Percentiles rank a stretch among this genome's conserved stretches.
phyloP scores from a whole-genome alignment of 441 rosid genomes.

The Aleurites moluccanus region DNA sequence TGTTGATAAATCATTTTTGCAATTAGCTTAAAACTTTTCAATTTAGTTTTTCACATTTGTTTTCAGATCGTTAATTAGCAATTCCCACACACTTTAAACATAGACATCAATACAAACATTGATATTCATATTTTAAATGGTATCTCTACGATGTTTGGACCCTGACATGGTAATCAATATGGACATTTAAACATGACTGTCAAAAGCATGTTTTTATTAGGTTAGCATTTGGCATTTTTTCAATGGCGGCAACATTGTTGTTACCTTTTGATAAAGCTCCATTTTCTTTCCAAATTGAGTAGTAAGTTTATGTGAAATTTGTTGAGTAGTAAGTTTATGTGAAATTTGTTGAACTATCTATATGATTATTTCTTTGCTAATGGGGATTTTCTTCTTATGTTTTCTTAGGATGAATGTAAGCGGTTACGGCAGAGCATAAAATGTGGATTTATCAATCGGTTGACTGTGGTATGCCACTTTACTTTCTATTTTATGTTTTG shows the following conservation, averaged over 20 bases:
- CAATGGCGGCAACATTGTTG: background rate
- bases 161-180: background rate
- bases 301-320: too few relatives aligned
- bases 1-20: conserved; percentile 3
- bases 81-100: background rate
- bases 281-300: background rate
- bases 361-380: conserved; percentile 5
- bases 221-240: background rate
- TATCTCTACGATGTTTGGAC: background rate
- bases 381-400: conserved; percentile 11
- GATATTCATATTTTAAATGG: background rate
- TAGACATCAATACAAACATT: background rate
- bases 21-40: background rate
- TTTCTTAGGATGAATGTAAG: conserved; percentile 91
- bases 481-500: conserved; percentile 13
- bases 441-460: conserved; percentile 79
- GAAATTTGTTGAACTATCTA: background rate
- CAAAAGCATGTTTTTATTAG: background rate
- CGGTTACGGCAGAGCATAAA: conserved; percentile 96
- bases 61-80: background rate
- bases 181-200: background rate
- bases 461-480: conserved; percentile 70
- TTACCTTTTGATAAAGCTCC: background rate
- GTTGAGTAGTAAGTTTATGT: background rate
- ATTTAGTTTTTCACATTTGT: background rate